A percentile compares a stretch with the other conserved stretches of the same genome.
Conservation (phyloP, 306 rosid species). For the Acacia acuminata region DNA sequence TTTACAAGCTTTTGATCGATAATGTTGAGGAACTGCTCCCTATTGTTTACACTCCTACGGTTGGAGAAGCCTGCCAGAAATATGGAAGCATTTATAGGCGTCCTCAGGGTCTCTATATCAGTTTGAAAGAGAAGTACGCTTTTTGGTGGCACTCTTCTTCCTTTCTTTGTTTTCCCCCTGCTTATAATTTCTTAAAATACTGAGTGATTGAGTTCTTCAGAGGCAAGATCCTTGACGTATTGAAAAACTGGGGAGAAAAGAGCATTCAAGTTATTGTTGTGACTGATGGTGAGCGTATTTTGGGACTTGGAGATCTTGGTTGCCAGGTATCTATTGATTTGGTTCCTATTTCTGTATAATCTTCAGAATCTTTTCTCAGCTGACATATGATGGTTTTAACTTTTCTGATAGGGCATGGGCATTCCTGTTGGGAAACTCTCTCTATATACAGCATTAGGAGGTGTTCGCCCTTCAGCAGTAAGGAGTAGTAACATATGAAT, state of each 20-base stretch:
- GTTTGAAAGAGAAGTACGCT: slow-evolving; percentile 86
- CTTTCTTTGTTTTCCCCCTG: background rate
- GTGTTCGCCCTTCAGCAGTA: slow-evolving; percentile 94
- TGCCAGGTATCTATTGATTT: slow-evolving; percentile 68
- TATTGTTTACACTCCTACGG: slow-evolving; percentile 92
- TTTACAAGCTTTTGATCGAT: slow-evolving; percentile 86
- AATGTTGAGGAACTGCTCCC: slow-evolving; percentile 96
- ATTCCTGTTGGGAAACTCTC: slow-evolving; percentile 98
- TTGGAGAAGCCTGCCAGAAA: slow-evolving; percentile 98
- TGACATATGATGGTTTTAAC: slow-evolving; percentile 10
- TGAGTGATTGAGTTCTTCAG: slow-evolving; percentile 48
- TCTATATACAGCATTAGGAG: slow-evolving; percentile 94
- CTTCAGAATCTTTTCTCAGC: background rate
- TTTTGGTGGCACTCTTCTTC: background rate
- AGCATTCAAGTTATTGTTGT: slow-evolving; percentile 91
- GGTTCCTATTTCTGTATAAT: slow-evolving; percentile 18
- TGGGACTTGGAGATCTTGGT: slow-evolving; percentile 99
- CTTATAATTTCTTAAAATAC: slow-evolving; percentile 30
- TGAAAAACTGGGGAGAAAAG: slow-evolving; percentile 94
- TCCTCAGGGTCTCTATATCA: slow-evolving; percentile 92
- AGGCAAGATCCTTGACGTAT: slow-evolving; percentile 89
- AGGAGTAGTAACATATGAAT: slow-evolving; percentile 29
- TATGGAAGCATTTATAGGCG: slow-evolving; percentile 90
- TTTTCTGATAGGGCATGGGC: slow-evolving; percentile 83
- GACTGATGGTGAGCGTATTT: slow-evolving; percentile 96